Evolutionary conservation across 1,139 yeast genomes (phyloP).

Genomic region (Geotrichum fermentans): DNA sequence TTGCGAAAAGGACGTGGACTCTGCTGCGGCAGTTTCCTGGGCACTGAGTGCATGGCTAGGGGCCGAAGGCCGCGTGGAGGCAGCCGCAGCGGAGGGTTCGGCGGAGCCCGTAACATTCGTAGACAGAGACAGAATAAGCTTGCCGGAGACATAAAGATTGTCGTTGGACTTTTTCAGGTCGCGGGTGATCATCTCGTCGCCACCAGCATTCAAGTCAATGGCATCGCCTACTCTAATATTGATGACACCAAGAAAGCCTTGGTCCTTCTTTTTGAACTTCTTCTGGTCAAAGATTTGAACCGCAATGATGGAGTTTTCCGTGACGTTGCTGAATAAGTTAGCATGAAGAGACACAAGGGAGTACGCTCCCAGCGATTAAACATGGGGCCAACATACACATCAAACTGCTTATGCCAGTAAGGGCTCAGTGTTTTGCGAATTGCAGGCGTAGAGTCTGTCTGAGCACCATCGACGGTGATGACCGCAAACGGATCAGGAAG

Average conservation of each 20-base stretch:
- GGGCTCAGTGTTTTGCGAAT: slow-evolving; percentile 94
- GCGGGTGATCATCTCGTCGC: slow-evolving; percentile 80
- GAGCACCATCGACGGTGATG: slow-evolving; percentile 92
- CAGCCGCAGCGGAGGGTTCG: slow-evolving; percentile 27
- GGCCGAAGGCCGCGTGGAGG: slow-evolving; percentile 20
- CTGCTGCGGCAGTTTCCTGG: slow-evolving; percentile 22
- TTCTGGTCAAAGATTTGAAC: slow-evolving; percentile 95
- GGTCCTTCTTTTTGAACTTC: slow-evolving; percentile 96
- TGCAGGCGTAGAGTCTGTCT: slow-evolving; percentile 90
- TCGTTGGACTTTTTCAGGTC: slow-evolving; percentile 90
- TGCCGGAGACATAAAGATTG: slow-evolving; percentile 86
- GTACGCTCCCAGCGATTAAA: slow-evolving; percentile 3
- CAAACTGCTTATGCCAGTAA: slow-evolving; percentile 93
- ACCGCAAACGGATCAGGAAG: slow-evolving; percentile 97
- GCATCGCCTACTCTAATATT: slow-evolving; percentile 88
- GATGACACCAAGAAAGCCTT: slow-evolving; percentile 96
- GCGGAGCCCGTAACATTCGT: slow-evolving; percentile 61
- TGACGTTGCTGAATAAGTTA: slow-evolving; percentile 46
- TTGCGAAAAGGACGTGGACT: slow-evolving; percentile 27
- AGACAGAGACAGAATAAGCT: slow-evolving; percentile 58
- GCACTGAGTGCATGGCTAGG: slow-evolving; percentile 19
- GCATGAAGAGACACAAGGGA: slow-evolving; percentile 24
- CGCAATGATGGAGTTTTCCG: slow-evolving; percentile 80
- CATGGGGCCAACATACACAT: slow-evolving; percentile 37
- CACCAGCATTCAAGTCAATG: slow-evolving; percentile 59